phyloP scores from a whole-genome alignment of 2,329 filamentous ascomycete species.

The Leptographium flavum region DNA sequence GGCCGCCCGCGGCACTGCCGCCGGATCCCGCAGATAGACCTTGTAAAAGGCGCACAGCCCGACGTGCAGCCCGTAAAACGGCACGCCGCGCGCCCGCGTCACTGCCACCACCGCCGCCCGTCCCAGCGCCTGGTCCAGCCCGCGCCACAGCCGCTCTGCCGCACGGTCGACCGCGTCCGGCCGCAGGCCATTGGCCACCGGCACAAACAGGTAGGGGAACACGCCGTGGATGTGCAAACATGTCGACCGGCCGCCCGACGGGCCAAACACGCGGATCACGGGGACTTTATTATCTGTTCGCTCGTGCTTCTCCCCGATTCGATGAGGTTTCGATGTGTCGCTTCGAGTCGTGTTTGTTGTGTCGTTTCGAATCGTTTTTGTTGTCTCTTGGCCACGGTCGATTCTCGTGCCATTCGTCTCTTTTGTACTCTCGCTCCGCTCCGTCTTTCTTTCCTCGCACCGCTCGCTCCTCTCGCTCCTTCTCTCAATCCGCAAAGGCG shows the following conservation, averaged over 20 bases:
- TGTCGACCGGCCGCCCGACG: background rate
- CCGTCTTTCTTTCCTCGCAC: too few species aligned
- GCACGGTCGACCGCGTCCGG: conserved; percentile 3
- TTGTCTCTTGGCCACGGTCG: too few species aligned
- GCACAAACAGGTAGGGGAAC: conserved; percentile 85
- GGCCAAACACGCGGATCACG: conserved; percentile 20
- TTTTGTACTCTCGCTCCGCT: background rate
- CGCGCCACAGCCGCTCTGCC: conserved; percentile 49
- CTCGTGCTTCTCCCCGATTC: too few species aligned
- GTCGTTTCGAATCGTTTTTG: too few species aligned
- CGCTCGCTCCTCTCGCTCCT: background rate
- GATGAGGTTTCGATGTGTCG: too few species aligned
- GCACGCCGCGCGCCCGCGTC: conserved; percentile 79
- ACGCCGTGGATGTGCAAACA: conserved; percentile 93
- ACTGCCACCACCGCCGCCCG: conserved; percentile 63
- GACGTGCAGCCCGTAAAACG: conserved; percentile 92
- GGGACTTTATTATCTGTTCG: too few species aligned
- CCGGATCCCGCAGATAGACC: conserved; percentile 82
- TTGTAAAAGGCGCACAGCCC: conserved; percentile 87
- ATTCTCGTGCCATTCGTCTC: too few species aligned
- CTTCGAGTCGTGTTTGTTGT: conserved; percentile 46
- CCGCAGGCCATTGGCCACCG: background rate
- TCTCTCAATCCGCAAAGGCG: conserved; percentile 20
- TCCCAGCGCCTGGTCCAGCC: conserved; percentile 83
- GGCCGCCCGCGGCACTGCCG: conserved; percentile 72